Evolutionary conservation across 2,329 filamentous ascomycete species (phyloP).

Genomic region (Lachnum nothofagi): DNA sequence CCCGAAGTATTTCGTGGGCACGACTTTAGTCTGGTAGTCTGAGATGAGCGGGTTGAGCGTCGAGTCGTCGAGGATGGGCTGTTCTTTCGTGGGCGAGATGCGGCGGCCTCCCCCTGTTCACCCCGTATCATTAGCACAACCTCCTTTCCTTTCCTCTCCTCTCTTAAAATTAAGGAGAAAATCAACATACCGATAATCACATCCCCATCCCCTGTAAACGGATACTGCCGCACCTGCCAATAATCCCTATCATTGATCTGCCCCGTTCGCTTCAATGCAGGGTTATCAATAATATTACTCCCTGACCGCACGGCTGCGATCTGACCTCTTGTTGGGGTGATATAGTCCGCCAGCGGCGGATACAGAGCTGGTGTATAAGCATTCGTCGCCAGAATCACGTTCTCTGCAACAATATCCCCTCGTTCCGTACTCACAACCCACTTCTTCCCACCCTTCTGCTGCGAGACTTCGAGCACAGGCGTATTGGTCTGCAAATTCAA

Average conservation of each 20-base stretch:
- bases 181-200: conserved; percentile 20
- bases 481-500: conserved; percentile 23
- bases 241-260: conserved; percentile 30
- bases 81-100: conserved; percentile 12
- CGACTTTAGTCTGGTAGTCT: conserved; percentile 20
- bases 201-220: conserved; percentile 26
- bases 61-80: conserved; percentile 28
- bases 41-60: conserved; percentile 23
- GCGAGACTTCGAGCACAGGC: conserved; percentile 20
- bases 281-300: conserved; percentile 22
- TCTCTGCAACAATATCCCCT: conserved; percentile 37
- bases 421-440: conserved; percentile 39
- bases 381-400: conserved; percentile 49
- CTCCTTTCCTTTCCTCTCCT: conserved; percentile 15
- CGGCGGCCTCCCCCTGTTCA: not conserved
- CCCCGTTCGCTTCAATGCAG: conserved; percentile 20
- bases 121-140: too few relatives aligned
- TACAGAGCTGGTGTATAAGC: conserved; percentile 45
- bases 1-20: conserved; percentile 29
- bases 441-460: conserved; percentile 16
- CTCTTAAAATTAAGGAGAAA: not conserved
- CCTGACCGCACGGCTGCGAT: conserved; percentile 39
- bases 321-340: conserved; percentile 46
- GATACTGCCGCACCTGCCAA: conserved; percentile 30
- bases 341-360: conserved; percentile 36